Base-by-base conservation (phyloP, 169 alveolate genomes). In the Eimeria necatrix region DNA sequence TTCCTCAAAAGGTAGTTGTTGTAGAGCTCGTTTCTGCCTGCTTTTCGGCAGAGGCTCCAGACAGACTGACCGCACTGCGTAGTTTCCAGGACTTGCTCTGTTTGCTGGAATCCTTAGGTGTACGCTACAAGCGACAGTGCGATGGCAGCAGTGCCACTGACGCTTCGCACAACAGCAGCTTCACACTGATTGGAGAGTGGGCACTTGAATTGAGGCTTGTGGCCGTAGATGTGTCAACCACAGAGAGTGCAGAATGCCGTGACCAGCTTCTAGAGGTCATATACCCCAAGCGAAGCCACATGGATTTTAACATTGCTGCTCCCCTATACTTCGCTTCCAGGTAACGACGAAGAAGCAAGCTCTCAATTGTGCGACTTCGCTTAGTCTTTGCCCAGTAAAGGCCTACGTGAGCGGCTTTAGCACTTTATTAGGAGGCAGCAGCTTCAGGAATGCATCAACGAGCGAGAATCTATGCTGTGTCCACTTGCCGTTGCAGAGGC, bases 241-340 rank as follows among this genome's bases (percentile, higher is more conserved):
- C 48, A 46, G 93, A 93, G n/a, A 53, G 49, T 46, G 93, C 64
- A 12, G 48, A 49, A 24, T 61, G 51, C 49, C 81, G 90, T 74
- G 20, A 48, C 3, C 68, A 26, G 49, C 76, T 93, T 20, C 93
- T 93, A 24, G 70, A 83, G 64, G 92, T 22, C 20, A 68, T 84
- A 5, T 64, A 46, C 61, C 93, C 93, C n/a, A 88, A 83, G 74
- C 64, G 59, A 49, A 93, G 86, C 64, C 95, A 93, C 81, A 93
- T 93, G 95, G 95, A 93, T 46, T 53, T 93, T 59, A 93, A 93
- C 86, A 93, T 93, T 52, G 93, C 93, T 26, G 90, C 95, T n/a
- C 93, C 95, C 16, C 89, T 93, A 18, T 83, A 53, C 74, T 93
- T 93, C 22, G 91, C 95, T 20, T 48, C 89, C 46, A 61, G 95